These are phyloP conservation scores for Bruguiera sexangula DNA, from an alignment of 345 rosid species.

Conservation along the genomic window DNA sequence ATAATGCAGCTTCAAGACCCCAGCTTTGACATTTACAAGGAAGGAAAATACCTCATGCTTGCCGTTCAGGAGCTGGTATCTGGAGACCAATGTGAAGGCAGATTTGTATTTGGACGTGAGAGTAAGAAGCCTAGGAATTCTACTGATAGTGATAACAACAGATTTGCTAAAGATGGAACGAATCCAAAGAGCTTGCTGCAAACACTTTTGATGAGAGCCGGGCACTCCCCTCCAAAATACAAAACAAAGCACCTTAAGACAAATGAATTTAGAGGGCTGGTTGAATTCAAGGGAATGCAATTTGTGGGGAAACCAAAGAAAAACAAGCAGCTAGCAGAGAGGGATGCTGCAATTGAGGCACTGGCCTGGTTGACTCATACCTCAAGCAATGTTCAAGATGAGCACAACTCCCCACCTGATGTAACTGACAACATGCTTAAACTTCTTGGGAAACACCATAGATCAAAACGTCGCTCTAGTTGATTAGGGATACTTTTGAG, in stretches of 20 bases:
- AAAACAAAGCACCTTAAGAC: conserved; percentile 91
- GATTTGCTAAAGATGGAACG: conserved; percentile 73
- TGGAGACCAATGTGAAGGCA: conserved; percentile 95
- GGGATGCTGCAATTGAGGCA: conserved; percentile 94
- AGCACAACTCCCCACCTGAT: conserved; percentile 55
- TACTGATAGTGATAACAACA: conserved; percentile 29
- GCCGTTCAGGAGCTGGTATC: conserved; percentile 89
- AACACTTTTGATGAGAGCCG: conserved; percentile 90
- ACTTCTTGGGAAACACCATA: conserved; percentile 74
- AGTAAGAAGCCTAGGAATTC: conserved; percentile 55
- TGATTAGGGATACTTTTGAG: conserved; percentile 9
- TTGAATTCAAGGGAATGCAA: conserved; percentile 97
- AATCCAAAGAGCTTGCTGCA: conserved; percentile 94
- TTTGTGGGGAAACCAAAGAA: conserved; percentile 90
- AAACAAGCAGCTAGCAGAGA: conserved; percentile 92
- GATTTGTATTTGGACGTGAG: conserved; percentile 91
- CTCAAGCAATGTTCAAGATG: conserved; percentile 39
- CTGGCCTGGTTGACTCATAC: conserved; percentile 96
- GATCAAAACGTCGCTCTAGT: conserved; percentile 38
- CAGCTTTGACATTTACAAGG: conserved; percentile 66
- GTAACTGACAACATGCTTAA: conserved; percentile 96
- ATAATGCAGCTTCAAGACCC: conserved; percentile 74
- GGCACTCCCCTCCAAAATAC: conserved; percentile 96
- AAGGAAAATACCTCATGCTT: conserved; percentile 85
- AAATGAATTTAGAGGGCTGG: conserved; percentile 87